These are phyloP conservation scores for Leccinum broughii DNA, from an alignment of 768 basidiomycete genomes.

Conservation along the genomic window DNA sequence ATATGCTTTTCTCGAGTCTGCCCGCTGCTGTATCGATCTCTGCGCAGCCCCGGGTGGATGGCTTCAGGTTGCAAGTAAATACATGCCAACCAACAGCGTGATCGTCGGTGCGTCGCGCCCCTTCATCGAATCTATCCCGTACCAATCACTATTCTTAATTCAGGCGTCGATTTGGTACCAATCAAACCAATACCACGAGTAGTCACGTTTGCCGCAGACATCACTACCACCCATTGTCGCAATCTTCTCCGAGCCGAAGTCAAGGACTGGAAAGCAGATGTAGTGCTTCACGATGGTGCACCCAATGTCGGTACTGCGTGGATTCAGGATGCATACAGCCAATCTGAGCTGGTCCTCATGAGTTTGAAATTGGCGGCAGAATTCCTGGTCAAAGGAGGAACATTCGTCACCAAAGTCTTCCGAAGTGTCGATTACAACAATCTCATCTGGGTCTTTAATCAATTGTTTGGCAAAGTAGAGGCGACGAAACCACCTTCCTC, in stretches of 20 bases:
- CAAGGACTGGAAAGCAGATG: slow-evolving; percentile 99
- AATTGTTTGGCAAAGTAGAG: slow-evolving; percentile 94
- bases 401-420: slow-evolving; percentile 98
- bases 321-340: slow-evolving; percentile 97
- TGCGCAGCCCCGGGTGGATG: slow-evolving; percentile 99
- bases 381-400: slow-evolving; percentile 90
- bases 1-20: slow-evolving; percentile 85
- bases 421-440: slow-evolving; percentile 98
- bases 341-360: slow-evolving; percentile 96
- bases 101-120: slow-evolving; percentile 69
- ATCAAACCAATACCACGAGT: slow-evolving; percentile 95
- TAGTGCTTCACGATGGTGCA: slow-evolving; percentile 98
- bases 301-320: slow-evolving; percentile 99
- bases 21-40: slow-evolving; percentile 93
- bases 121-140: slow-evolving; percentile 1
- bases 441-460: slow-evolving; percentile 98
- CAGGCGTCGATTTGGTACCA: slow-evolving; percentile 93
- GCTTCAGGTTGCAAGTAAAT: slow-evolving; percentile 97
- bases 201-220: slow-evolving; percentile 89
- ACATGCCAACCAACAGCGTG: slow-evolving; percentile 90
- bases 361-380: slow-evolving; percentile 94
- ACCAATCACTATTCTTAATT: slow-evolving; percentile 11
- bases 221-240: slow-evolving; percentile 90
- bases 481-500: slow-evolving; percentile 99
- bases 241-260: slow-evolving; percentile 81